Base-by-base conservation (phyloP, 73 alveolate genomes). In the Tetrahymena thermophila region DNA sequence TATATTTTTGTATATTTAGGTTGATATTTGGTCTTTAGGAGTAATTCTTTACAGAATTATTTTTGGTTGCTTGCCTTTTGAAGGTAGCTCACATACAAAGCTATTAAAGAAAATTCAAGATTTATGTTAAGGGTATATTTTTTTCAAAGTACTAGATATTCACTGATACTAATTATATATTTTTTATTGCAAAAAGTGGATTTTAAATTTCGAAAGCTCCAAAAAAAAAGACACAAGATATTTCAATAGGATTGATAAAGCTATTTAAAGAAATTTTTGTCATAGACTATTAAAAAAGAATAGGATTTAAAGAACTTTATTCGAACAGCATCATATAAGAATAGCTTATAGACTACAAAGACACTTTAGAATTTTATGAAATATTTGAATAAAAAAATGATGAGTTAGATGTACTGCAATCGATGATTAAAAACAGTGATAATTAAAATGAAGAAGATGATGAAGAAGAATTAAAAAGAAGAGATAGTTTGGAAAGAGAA, bases 1-100 rank as follows among this genome's bases (percentile, higher is more conserved):
- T 6, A 56, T 16, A 56, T 56, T 56, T 19, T 19, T 71, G 4
- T 71, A n/a, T 7, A 28, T 6, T 71, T 71, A 71, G 89, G 96
- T 96, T 8, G 98, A 96, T 84, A 95, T 96, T n/a, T 96, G 98
- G 98, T 85, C 96, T 71, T 38, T 96, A 35, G 98, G 98, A 56
- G 94, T 96, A 16, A 96, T 96, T 42, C 58, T 96, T 21, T 94
- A 43, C 85, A 85, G 89, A 44, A 40, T 96, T 93, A 16, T 96
- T 14, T 35, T 85, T 23, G 98, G 98, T 4, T 37, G 84, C 8
- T 95, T 94, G 23, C 98, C 98, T 9, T 96, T 96, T 55, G 94
- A 93, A 40, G 97, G 97, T 0, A 93, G 96, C n/a, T 44, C 96
- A 14, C 84, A 93, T 35, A 43, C 96, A 11, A 97, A 71, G 31